Base-by-base conservation (phyloP, 345 rosid genomes). In the Boechera retrofracta region DNA sequence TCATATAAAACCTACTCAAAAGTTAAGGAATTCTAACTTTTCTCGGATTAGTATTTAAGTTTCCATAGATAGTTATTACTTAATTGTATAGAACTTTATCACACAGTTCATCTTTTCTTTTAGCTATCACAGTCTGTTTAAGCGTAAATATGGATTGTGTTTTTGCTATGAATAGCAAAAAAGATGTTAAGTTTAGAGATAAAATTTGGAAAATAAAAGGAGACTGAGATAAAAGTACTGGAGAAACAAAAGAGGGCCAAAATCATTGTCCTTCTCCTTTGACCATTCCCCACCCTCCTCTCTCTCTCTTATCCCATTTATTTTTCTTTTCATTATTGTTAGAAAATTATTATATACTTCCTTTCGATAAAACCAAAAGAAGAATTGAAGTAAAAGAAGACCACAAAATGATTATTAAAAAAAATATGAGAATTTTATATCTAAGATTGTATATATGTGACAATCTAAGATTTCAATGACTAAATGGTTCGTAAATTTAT, bases 181-280 rank as follows among this genome's bases (percentile, higher is more conserved):
- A 61, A 36, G 21, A n/a, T n/a, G 29, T 56, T 26, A 33, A 71
- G 7, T 4, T 54, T 54, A 35, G 77, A 64, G 72, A 64, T 55
- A 48, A 71, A 21, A 77, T 56, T 35, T 71, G 76, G 76, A 71
- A 77, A 64, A 71, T 48, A 29, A 71, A 71, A 77, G 10, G 55
- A 65, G 48, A 56, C 26, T 55, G 81, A 71, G 54, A 71, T 77
- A 36, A 71, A 71, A 71, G 72, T 64, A 64, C 61, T 6, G 47
- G 64, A 64, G 48, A 71, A 77, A 49, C 77, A 71, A 77, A 64
- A 77, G 32, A 71, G 48, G 62, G 68, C 44, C 67, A 77, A 72
- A 72, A 72, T 57, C 81, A 77, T 72, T 65, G 81, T 77, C 67
- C 77, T 77, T 32, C 72, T 64, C 73, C 68, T 57, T 72, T 77